Conservation (phyloP, 371 early-diverging fungal species). For the Choanephora cucurbitarum region DNA sequence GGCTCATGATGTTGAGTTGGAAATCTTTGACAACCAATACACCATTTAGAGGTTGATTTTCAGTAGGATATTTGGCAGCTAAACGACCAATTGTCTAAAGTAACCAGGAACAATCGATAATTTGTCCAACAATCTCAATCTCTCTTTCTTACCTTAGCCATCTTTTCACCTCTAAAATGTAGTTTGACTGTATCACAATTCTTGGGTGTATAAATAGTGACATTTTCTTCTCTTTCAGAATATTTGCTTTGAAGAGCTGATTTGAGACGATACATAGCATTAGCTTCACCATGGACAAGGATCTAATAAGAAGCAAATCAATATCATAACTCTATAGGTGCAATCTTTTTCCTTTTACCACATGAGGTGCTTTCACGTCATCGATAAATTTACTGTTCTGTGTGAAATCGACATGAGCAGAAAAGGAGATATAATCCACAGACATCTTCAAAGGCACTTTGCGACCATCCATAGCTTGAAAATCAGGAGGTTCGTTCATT, state of each 20-base stretch:
- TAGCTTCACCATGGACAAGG: slow-evolving; percentile 99
- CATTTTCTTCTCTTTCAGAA: slow-evolving; percentile 78
- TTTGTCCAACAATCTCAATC: neutral
- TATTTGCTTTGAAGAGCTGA: slow-evolving; percentile 89
- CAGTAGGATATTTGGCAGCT: slow-evolving; percentile 70
- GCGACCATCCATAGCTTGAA: slow-evolving; percentile 86
- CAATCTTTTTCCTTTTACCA: slow-evolving; percentile 76
- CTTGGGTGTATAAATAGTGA: slow-evolving; percentile 90
- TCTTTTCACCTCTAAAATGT: slow-evolving; percentile 94
- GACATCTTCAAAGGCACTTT: slow-evolving; percentile 89
- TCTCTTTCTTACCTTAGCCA: slow-evolving; percentile 68
- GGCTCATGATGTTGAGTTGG: slow-evolving; percentile 82
- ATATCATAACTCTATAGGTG: neutral
- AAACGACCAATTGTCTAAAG: slow-evolving; percentile 80
- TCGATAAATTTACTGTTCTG: slow-evolving; percentile 99
- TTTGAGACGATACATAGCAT: slow-evolving; percentile 97
- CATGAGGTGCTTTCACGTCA: slow-evolving; percentile 92
- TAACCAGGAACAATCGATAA: neutral
- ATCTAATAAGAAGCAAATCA: slow-evolving; percentile 48
- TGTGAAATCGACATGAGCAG: slow-evolving; percentile 99
- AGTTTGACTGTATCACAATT: slow-evolving; percentile 95
- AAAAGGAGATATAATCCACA: slow-evolving; percentile 98
- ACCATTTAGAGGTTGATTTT: slow-evolving; percentile 72
- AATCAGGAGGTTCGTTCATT: slow-evolving; percentile 94
- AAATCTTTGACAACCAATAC: slow-evolving; percentile 90